Evolutionary conservation across 495 filamentous ascomycete genomes (phyloP).

Genomic region (Penicillium crystallinum): DNA sequence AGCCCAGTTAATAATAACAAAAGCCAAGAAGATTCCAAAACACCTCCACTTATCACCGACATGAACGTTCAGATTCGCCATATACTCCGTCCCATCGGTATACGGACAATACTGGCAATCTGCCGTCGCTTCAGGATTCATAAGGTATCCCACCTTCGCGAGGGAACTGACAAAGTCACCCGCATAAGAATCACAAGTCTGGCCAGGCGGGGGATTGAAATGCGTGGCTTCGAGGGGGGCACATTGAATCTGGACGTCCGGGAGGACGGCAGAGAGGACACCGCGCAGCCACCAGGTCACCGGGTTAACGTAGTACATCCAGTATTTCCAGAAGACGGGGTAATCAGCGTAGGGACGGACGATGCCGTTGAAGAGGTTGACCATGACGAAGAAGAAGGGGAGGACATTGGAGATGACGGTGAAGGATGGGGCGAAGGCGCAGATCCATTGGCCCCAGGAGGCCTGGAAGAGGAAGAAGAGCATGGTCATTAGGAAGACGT

Average conservation of each 20-base stretch:
- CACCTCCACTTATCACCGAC: constrained; percentile 63
- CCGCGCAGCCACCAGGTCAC: constrained; percentile 70
- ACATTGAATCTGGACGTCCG: constrained; percentile 53
- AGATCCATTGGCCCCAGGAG: constrained; percentile 81
- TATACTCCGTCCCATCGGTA: constrained; percentile 58
- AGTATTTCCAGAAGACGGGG: constrained; percentile 78
- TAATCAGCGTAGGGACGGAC: constrained; percentile 61
- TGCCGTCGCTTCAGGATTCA: constrained; percentile 49
- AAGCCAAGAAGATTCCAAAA: constrained; percentile 74
- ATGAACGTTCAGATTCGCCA: constrained; percentile 62
- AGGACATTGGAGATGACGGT: constrained; percentile 70
- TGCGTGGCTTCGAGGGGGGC: constrained; percentile 53
- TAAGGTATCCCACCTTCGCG: constrained; percentile 51
- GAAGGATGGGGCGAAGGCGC: constrained; percentile 73
- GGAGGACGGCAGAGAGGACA: constrained; percentile 58
- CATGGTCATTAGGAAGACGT: constrained; percentile 78
- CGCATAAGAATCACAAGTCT: constrained; percentile 60
- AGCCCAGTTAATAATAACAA: constrained; percentile 70
- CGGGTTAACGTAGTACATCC: constrained; percentile 71
- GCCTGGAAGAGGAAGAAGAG: constrained; percentile 76
- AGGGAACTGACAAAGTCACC: constrained; percentile 45
- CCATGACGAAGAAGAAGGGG: constrained; percentile 67
- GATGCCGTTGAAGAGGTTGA: constrained; percentile 72
- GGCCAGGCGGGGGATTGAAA: constrained; percentile 59
- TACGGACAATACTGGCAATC: constrained; percentile 77